Percentiles rank a stretch among this genome's conserved stretches.
These are phyloP conservation scores for Starmerella riodocensis DNA, from an alignment of 805 yeast species.

Conservation along the genomic window DNA sequence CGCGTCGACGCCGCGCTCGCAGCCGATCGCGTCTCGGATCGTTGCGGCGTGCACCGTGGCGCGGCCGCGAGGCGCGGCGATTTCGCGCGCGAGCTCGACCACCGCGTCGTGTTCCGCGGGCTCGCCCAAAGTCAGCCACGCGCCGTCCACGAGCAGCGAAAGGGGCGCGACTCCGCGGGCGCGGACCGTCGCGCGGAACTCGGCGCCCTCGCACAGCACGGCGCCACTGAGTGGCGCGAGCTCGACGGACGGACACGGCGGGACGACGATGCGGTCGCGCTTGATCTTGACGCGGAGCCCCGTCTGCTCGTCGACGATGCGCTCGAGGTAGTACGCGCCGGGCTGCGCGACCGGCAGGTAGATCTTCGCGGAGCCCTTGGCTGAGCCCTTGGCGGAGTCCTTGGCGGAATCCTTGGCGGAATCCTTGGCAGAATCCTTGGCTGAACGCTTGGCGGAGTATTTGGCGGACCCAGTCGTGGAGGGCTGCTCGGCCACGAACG, in stretches of 20 bases:
- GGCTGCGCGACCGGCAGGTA: constrained; percentile 53
- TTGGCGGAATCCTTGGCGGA: too few relatives aligned
- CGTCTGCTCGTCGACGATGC: constrained; percentile 52
- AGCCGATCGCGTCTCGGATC: constrained; percentile 5
- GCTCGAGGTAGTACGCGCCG: constrained; percentile 62
- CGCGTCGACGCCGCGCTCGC: background rate
- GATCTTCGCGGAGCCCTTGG: constrained; percentile 22
- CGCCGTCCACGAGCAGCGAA: constrained; percentile 30
- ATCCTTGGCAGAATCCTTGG: too few relatives aligned
- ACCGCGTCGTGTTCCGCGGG: constrained; percentile 4
- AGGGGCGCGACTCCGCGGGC: constrained; percentile 72
- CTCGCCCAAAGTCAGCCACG: constrained; percentile 11
- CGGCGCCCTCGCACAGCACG: constrained; percentile 43
- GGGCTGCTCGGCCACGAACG: constrained; percentile 17
- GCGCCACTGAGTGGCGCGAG: constrained; percentile 31
- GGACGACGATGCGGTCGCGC: constrained; percentile 42
- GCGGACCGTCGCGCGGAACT: constrained; percentile 40
- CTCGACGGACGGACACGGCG: constrained; percentile 65
- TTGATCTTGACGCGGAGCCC: constrained; percentile 37
- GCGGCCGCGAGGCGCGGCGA: background rate
- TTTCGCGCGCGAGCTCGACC: background rate
- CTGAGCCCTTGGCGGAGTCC: too few relatives aligned
- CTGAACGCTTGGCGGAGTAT: too few relatives aligned
- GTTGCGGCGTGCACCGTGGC: background rate
- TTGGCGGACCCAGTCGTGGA: too few relatives aligned